Conservation (phyloP, 257 asterid genomes). For the Gentiana macrophylla region DNA sequence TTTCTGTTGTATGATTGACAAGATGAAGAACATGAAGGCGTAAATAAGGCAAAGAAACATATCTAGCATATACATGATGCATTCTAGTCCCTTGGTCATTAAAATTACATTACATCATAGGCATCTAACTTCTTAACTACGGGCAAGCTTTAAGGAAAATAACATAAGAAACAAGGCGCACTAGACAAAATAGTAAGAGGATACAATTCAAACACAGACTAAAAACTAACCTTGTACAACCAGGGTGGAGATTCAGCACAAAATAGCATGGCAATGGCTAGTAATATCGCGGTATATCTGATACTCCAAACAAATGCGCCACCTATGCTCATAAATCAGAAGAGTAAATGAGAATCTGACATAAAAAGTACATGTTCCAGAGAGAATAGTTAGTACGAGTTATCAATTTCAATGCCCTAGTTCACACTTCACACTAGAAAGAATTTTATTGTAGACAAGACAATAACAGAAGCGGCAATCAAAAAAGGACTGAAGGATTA, state of each 20-base stretch:
- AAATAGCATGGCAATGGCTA: slow-evolving; percentile 63
- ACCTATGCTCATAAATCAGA: slow-evolving; percentile 37
- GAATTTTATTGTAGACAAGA: too few relatives aligned
- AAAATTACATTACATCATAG: too few relatives aligned
- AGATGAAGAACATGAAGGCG: too few relatives aligned
- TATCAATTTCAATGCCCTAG: background rate
- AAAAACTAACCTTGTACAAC: slow-evolving; percentile 64
- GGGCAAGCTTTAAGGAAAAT: background rate
- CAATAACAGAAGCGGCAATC: too few relatives aligned
- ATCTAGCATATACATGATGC: too few relatives aligned
- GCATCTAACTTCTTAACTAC: background rate
- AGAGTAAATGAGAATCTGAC: slow-evolving; percentile 11
- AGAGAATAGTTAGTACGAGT: too few relatives aligned
- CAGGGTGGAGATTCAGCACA: slow-evolving; percentile 90
- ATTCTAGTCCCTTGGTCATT: too few relatives aligned
- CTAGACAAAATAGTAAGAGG: too few relatives aligned
- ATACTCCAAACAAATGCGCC: slow-evolving; percentile 89
- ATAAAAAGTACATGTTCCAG: slow-evolving; percentile 4
- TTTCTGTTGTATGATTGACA: too few relatives aligned
- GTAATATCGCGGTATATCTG: slow-evolving; percentile 64
- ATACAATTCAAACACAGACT: background rate
- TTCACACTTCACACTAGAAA: background rate
- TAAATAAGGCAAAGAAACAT: too few relatives aligned
- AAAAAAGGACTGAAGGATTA: too few relatives aligned
- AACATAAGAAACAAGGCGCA: background rate